Evolutionary conservation across 495 filamentous ascomycete genomes (phyloP).

Genomic region (Xylaria sp.): DNA sequence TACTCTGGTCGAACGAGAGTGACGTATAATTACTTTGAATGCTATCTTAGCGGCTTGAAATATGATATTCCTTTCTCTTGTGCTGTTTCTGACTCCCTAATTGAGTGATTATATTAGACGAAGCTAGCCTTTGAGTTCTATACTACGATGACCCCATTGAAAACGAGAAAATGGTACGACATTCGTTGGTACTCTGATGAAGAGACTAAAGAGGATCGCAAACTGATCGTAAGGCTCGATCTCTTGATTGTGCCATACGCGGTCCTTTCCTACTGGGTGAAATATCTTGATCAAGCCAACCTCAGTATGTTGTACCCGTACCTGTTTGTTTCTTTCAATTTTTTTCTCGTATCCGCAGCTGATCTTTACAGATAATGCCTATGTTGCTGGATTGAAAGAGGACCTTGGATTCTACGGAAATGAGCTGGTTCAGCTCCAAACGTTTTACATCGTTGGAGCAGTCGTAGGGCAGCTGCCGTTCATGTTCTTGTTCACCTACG

Average conservation of each 20-base stretch:
- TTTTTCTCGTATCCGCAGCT: slow-evolving; percentile 18
- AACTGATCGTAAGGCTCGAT: slow-evolving; percentile 55
- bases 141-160: slow-evolving; percentile 28
- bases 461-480: slow-evolving; percentile 60
- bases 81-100: slow-evolving; percentile 5
- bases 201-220: slow-evolving; percentile 52
- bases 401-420: slow-evolving; percentile 53
- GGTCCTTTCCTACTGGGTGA: slow-evolving; percentile 55
- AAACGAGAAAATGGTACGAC: slow-evolving; percentile 50
- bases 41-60: slow-evolving; percentile 2
- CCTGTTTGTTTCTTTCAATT: neutral
- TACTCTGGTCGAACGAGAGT: neutral
- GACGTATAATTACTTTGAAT: neutral
- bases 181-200: slow-evolving; percentile 49
- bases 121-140: slow-evolving; percentile 12
- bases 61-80: slow-evolving; percentile 5
- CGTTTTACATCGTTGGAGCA: slow-evolving; percentile 58
- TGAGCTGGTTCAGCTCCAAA: slow-evolving; percentile 56
- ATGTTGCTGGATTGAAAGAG: slow-evolving; percentile 48
- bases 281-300: slow-evolving; percentile 54
- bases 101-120: slow-evolving; percentile 14
- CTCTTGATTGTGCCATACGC: slow-evolving; percentile 45
- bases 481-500: slow-evolving; percentile 56
- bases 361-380: slow-evolving; percentile 45
- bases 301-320: slow-evolving; percentile 32